Evolutionary conservation across 768 basidiomycete genomes (phyloP), one percentile per base, ranked within the genome.

Genomic region (Boletus bicolor): DNA sequence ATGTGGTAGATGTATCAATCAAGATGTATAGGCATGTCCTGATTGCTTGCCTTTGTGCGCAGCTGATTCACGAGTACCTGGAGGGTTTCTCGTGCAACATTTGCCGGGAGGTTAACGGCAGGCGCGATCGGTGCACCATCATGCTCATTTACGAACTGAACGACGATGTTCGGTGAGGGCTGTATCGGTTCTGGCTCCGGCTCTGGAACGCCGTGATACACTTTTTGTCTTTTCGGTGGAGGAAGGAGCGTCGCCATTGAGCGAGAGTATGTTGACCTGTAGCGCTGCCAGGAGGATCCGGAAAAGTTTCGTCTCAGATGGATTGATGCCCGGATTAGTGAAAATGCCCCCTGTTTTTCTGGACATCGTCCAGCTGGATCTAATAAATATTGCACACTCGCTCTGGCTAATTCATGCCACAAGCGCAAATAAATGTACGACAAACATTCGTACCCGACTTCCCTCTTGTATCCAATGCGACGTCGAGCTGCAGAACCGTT

Each of bases 101-200:
- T 89, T 26, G 95, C 91, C 12, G 93, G 95, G 46, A 98, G 73
- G 71, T 84, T 93, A 67, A 98, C 86, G 0, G 90, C 85, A 49
- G 95, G 93, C 24, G 93, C 95, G 21, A 98, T 76, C 4, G 84
- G 74, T 54, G 77, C 75, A 0, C 87, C 93, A 71, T 95, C 89
- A 49, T 94, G 88, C 55, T 95, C 91, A 4, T 88, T 89, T 28
- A 94, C 86, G 69, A 98, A 98, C 66, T 96, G 93, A 21, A 97
- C 93, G 15, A 98, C 81, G 54, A 98, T 75, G 58, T 86, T 86
- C 0, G 86, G 84, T 1, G 84, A 77, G 10, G 74, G 72, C 56
- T 72, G 69, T 15, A 70, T 63, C 5, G 72, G 68, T 54, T 83
- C 81, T 56, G 77, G 77, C 37, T 77, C 82, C 28, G 87, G 87